Percentiles rank a stretch among this genome's conserved stretches.
Evolutionary conservation across 2,329 filamentous ascomycete genomes (phyloP).

Genomic region (Elsinoe perseae): DNA sequence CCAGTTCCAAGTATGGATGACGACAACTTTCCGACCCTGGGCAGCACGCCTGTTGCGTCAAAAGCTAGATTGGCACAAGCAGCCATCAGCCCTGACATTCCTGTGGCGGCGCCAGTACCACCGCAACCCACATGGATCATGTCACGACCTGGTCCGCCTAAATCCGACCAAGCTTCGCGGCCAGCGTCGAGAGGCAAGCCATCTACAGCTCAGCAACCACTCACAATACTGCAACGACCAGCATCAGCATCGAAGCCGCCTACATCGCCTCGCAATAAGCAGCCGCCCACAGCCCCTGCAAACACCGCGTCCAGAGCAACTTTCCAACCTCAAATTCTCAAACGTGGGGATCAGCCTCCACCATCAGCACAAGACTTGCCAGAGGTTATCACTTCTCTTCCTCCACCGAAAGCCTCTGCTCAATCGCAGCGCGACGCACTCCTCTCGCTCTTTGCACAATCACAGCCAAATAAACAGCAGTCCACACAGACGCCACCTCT

Average conservation of each 20-base stretch:
- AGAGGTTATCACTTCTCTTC: neutral
- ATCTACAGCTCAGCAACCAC: neutral
- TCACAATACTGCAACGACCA: conserved; percentile 22
- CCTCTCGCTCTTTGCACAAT: conserved; percentile 19
- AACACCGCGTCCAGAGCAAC: conserved; percentile 19
- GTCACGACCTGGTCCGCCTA: conserved; percentile 15
- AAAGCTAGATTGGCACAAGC: conserved; percentile 15
- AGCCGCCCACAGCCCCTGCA: conserved; percentile 18
- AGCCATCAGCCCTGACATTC: neutral
- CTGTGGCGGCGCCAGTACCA: neutral
- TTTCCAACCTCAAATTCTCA: conserved; percentile 28
- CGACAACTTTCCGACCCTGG: conserved; percentile 16
- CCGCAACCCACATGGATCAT: conserved; percentile 15
- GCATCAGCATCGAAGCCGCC: conserved; percentile 12
- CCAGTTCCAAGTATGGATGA: conserved; percentile 7
- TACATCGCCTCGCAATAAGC: neutral
- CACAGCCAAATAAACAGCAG: conserved; percentile 9
- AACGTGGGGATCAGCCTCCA: conserved; percentile 19
- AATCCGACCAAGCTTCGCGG: conserved; percentile 6
- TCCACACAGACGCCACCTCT: conserved; percentile 2
- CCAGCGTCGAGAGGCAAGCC: conserved; percentile 10
- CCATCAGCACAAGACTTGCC: neutral
- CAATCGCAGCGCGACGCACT: conserved; percentile 16
- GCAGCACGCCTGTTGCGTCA: conserved; percentile 15
- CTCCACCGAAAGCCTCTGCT: neutral